Base-by-base conservation (phyloP, 805 yeast genomes). In the Suhomyces faveliae region DNA sequence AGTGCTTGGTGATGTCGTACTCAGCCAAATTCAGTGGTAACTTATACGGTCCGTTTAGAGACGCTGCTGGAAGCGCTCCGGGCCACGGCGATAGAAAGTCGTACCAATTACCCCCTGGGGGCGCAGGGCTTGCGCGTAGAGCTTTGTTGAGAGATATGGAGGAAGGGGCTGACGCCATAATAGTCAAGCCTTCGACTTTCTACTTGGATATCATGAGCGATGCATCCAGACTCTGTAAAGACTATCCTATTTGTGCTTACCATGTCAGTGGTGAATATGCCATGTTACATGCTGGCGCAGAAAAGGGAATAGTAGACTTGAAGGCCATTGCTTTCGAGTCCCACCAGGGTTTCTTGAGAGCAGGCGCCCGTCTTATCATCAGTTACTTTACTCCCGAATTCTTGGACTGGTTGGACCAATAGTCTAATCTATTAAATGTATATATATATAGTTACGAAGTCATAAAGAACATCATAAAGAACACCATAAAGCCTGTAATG, bases 241-340 rank as follows among this genome's bases (percentile, higher is more conserved):
- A 94, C 64, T 81, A 87, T 57, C 99, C 99, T 22, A 73, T 94
- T 45, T 89, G 96, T 60, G 91, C 96, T 22, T 94, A 94, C 69
- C 99, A 94, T 67, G 99, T 94, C 20, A 83, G 92, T 64, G 99
- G 99, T 35, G 99, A 94, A 70, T 94, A 80, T 62, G 97, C 98
- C 25, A 94, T 94, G 99, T 69, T 94, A 54, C 96, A 91, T 63
- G 99, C 99, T 6, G 98, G 97, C 45, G 97, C 97, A 24, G 97
- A 90, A 61, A 90, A 90, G 76, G 96, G 96, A 33, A 79, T 91
- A 51, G 87, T 85, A 51, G 97, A 92, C 66, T 78, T 94, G 67
- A 85, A 88, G 68, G 82, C 49, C 68, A 83, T 77, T 81, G 87
- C 90, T 0, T 87, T 87, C 59, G 99, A 94, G 71, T 73, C 94